A percentile compares a stretch with the other conserved stretches of the same genome.
Evolutionary conservation across 1,284 basidiomycete species (phyloP).

Genomic region (Cerrena zonata): DNA sequence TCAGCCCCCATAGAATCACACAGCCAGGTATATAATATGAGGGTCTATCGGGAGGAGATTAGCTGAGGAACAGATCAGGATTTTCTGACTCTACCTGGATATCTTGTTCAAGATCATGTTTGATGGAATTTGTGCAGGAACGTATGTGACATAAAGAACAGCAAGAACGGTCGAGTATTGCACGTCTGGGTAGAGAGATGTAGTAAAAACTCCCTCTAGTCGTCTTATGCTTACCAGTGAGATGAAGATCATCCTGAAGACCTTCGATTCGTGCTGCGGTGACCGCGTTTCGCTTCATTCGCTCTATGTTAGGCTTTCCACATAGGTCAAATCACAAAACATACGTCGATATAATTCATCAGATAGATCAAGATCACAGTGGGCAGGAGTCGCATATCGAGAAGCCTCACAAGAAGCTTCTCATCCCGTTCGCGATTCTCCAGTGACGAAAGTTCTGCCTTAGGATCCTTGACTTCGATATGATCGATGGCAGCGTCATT

Average conservation of each 20-base stretch:
- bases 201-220: background rate
- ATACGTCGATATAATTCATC: conserved; percentile 66
- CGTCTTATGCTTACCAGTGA: conserved; percentile 34
- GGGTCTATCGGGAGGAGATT: conserved; percentile 35
- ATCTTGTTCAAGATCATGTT: conserved; percentile 59
- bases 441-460: conserved; percentile 23
- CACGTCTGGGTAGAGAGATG: conserved; percentile 35
- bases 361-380: conserved; percentile 58
- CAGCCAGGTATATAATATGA: conserved; percentile 58
- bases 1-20: conserved; percentile 61
- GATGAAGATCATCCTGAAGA: conserved; percentile 48
- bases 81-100: conserved; percentile 34
- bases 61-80: background rate
- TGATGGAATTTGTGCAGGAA: conserved; percentile 58
- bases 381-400: conserved; percentile 55
- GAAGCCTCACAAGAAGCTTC: conserved; percentile 35
- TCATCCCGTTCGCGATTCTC: conserved; percentile 24
- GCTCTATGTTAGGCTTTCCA: no score
- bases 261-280: conserved; percentile 58
- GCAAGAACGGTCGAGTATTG: conserved; percentile 57
- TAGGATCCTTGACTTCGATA: conserved; percentile 12
- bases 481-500: conserved; percentile 13
- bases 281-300: conserved; percentile 51
- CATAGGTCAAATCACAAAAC: conserved; percentile 14
- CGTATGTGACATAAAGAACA: conserved; percentile 55